Conservation (phyloP, 192 early-diverging fungal species). For the Linnemannia exigua region DNA sequence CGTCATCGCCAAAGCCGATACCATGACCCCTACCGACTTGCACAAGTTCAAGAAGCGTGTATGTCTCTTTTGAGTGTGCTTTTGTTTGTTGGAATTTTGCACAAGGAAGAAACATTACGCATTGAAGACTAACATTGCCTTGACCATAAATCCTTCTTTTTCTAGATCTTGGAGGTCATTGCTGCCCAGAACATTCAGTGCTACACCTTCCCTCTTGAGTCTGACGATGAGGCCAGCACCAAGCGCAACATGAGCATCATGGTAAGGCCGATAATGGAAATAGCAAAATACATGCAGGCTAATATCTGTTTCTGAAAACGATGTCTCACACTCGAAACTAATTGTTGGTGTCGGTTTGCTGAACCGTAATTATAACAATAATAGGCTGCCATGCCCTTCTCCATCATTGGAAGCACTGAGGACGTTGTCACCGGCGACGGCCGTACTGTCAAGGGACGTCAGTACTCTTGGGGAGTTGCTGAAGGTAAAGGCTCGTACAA, state of each 20-base stretch:
- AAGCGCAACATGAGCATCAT: conserved; percentile 89
- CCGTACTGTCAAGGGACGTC: conserved; percentile 92
- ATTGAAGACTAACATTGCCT: conserved; percentile 1
- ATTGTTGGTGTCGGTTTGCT: neutral
- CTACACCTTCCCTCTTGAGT: conserved; percentile 90
- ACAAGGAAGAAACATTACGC: neutral
- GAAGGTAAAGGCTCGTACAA: conserved; percentile 63
- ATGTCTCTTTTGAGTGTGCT: conserved; percentile 24
- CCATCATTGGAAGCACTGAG: conserved; percentile 92
- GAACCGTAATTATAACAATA: conserved; percentile 8
- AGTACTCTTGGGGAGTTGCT: conserved; percentile 99
- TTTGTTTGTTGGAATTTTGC: neutral
- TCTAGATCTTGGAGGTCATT: conserved; percentile 91
- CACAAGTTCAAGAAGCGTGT: conserved; percentile 96
- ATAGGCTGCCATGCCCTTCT: conserved; percentile 92
- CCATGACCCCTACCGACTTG: conserved; percentile 92
- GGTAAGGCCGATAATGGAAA: conserved; percentile 29
- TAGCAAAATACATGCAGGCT: neutral
- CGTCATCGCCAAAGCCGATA: conserved; percentile 98
- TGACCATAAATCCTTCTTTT: neutral
- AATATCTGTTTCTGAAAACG: neutral
- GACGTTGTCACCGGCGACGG: conserved; percentile 90
- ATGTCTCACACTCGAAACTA: neutral
- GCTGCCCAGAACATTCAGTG: conserved; percentile 92
- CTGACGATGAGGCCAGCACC: conserved; percentile 85